These are phyloP conservation scores for Aspergillus ostianus DNA, from an alignment of 495 filamentous ascomycete genomes.

Conservation along the genomic window DNA sequence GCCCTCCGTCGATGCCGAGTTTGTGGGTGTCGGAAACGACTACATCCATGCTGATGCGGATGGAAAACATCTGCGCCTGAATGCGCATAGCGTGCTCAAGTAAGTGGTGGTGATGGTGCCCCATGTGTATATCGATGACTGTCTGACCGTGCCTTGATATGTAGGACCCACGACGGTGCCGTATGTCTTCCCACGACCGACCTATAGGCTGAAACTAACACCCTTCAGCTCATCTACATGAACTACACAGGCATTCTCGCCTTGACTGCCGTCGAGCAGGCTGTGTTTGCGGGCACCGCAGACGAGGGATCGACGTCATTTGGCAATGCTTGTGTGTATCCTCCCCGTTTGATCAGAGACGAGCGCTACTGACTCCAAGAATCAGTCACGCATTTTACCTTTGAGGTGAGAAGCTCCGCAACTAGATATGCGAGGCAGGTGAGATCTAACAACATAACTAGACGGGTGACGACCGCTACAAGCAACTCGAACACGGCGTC, in stretches of 20 bases:
- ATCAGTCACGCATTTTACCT: slow-evolving; percentile 51
- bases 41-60: slow-evolving; percentile 51
- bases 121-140: neutral
- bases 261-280: slow-evolving; percentile 33
- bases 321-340: slow-evolving; percentile 56
- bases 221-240: slow-evolving; percentile 37
- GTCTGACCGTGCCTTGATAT: neutral
- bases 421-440: neutral
- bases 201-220: neutral
- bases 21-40: slow-evolving; percentile 48
- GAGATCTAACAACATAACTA: slow-evolving; percentile 15
- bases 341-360: neutral
- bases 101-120: slow-evolving; percentile 11
- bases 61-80: slow-evolving; percentile 46
- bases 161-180: slow-evolving; percentile 29
- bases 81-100: slow-evolving; percentile 50
- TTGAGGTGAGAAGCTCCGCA: slow-evolving; percentile 36
- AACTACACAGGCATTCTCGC: slow-evolving; percentile 51
- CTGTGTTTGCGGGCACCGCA: slow-evolving; percentile 42
- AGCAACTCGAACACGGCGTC: slow-evolving; percentile 48
- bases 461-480: slow-evolving; percentile 50
- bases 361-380: neutral
- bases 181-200: slow-evolving; percentile 16
- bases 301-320: slow-evolving; percentile 52
- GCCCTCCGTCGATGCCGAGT: slow-evolving; percentile 45